Evolutionary conservation across 2,329 filamentous ascomycete genomes (phyloP), one percentile per base, ranked within the genome.

Genomic region (Pestalotiopsis sp.): DNA sequence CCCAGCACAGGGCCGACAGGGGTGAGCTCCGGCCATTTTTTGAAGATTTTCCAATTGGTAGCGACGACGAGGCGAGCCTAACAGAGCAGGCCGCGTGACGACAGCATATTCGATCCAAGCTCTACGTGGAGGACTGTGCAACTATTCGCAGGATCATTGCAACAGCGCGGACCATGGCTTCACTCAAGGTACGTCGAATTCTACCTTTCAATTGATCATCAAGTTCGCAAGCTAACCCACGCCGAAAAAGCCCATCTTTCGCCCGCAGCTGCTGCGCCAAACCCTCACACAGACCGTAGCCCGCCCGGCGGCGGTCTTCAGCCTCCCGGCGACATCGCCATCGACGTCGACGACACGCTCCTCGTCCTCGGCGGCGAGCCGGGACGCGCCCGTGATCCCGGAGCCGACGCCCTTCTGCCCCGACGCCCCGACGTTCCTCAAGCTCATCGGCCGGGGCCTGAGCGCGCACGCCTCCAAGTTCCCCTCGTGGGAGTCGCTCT

Each of bases 401-500:
- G 77, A 85, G 27, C 92, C 94, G 0, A 97, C 92, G 49, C 93
- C 94, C 1, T 94, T 97, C 75, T 91, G 97, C 52, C 95, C 95
- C 39, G 91, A 98, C 79, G 90, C 94, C 56, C 79, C 87, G 74
- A 96, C 95, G 17, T 97, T 99, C 81, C 91, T 98, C 71, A 93
- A 89, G 45, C 86, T 98, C 69, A 98, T 98, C 81, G 96, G 96
- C 74, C 95, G 96, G 72, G 91, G 91, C 75, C 90, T 98, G 75
- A 90, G 88, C 76, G 90, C 92, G 77, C 93, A 98, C 83, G 89
- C 92, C 63, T 86, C 89, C 81, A 98, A 98, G 81, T 93, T 99
- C 75, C 90, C 93, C 2, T 91, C 92, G 12, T 98, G 96, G 96
- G 92, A 96, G 66, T 89, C 93, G 5, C 89, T 99, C 60, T 98